Evolutionary conservation across 768 basidiomycete species (phyloP), one percentile per base, ranked within the genome.

Genomic region (Mycena latifolia): DNA sequence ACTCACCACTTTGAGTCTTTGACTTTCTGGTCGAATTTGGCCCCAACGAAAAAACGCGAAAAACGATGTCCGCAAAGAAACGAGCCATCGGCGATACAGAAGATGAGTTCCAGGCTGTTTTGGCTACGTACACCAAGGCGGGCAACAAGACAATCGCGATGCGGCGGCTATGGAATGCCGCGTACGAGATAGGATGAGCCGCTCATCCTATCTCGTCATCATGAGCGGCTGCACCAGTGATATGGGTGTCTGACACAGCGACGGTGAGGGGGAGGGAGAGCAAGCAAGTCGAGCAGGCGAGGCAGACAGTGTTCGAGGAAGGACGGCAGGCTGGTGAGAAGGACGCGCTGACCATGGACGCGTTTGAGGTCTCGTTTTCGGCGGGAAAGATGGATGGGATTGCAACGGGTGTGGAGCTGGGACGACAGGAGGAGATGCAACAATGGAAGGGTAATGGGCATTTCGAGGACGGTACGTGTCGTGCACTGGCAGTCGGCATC

Each of bases 41-140:
- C n/a, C n/a, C n/a, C n/a, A n/a, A n/a, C n/a, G n/a, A 55, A 39
- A 55, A 55, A 37, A n/a, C 35, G 53, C 53, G 53, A n/a, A 55
- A 55, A 55, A 55, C 3, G 8, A 37, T 55, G 53, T 55, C 53
- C n/a, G 5, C 33, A 22, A 55, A 55, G 24, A 35, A 39, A 6
- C 53, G 53, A 55, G 53, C 33, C 39, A 55, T 39, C 15, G 55
- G 55, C 6, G 31, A 11, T 6, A 33, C 5, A 39, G 43, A 55
- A 39, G n/a, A n/a, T n/a, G n/a, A n/a, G n/a, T n/a, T n/a, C n/a
- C n/a, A n/a, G n/a, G n/a, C n/a, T n/a, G n/a, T n/a, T n/a, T n/a
- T n/a, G n/a, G n/a, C n/a, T n/a, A n/a, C n/a, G n/a, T n/a, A n/a
- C n/a, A n/a, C n/a, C n/a, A n/a, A n/a, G n/a, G n/a, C n/a, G n/a